Evolutionary conservation across 202 grass and related monocot genomes (phyloP).

Genomic region (Cymbopogon flexuosus): DNA sequence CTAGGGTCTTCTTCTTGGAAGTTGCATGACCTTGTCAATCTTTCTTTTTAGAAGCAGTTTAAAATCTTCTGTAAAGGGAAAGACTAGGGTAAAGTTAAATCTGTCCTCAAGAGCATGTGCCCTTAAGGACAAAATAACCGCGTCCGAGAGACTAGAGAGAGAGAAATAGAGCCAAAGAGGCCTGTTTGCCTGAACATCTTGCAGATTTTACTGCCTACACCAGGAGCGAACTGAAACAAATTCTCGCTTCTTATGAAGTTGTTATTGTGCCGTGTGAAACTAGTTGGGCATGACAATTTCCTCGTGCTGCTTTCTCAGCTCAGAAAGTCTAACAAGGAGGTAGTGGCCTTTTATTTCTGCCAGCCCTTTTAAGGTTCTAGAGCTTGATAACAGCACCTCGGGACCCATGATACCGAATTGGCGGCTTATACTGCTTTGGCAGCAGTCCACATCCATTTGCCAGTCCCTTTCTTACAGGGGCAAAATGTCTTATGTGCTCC

Average conservation of each 20-base stretch:
- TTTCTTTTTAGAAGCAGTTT: not conserved
- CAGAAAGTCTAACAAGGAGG: constrained; percentile 7
- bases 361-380: constrained; percentile 6
- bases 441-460: not conserved
- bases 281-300: not conserved
- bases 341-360: not conserved
- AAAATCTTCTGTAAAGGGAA: not conserved
- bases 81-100: too few species aligned
- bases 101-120: too few species aligned
- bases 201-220: not conserved
- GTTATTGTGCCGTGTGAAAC: not conserved
- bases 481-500: not conserved
- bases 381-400: not conserved
- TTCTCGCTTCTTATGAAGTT: not conserved
- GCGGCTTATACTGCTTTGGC: not conserved
- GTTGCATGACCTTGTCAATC: not conserved
- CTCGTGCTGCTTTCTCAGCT: constrained; percentile 3
- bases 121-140: too few species aligned
- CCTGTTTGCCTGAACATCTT: not conserved
- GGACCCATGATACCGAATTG: not conserved
- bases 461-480: not conserved
- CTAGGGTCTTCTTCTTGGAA: not conserved
- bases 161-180: not conserved
- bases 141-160: too few species aligned
- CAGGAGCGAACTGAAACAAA: not conserved